Conservation (phyloP, 2,329 filamentous ascomycete species). For the Talaromyces piceae region DNA sequence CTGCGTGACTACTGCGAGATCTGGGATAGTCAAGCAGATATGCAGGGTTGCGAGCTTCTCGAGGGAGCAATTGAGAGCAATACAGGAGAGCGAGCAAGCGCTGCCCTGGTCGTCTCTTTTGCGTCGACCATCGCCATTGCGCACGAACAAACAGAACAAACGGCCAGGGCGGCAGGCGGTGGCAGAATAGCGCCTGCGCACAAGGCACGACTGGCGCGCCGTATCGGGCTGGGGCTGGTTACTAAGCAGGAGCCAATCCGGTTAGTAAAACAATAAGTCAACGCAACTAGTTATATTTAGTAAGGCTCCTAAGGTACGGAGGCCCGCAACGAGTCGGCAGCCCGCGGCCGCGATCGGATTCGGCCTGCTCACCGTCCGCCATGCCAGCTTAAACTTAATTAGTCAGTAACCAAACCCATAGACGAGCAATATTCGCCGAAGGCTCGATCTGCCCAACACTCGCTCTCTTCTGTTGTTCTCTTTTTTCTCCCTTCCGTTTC, state of each 20-base stretch:
- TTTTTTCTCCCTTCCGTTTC: too few species aligned
- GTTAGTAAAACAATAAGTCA: too few species aligned
- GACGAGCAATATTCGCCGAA: too few species aligned
- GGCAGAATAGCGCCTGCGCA: slow-evolving; percentile 11
- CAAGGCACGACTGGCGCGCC: too few species aligned
- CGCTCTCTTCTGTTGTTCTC: too few species aligned
- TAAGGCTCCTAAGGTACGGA: too few species aligned
- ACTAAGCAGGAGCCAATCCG: too few species aligned
- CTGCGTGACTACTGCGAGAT: background rate
- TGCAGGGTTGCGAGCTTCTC: background rate
- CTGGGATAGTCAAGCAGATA: background rate
- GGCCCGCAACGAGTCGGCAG: background rate
- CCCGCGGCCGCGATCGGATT: background rate
- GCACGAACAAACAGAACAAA: background rate
- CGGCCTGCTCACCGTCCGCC: background rate
- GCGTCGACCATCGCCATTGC: background rate
- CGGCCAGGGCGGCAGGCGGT: slow-evolving; percentile 3
- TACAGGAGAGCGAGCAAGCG: background rate
- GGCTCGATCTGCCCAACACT: too few species aligned
- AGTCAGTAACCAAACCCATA: too few species aligned
- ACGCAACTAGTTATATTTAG: too few species aligned
- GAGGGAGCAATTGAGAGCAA: background rate
- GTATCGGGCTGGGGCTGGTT: too few species aligned
- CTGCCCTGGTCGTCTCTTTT: background rate
- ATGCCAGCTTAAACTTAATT: too few species aligned